Conservation (phyloP, 148 eudicot genomes). For the Rhododendron williamsianum region DNA sequence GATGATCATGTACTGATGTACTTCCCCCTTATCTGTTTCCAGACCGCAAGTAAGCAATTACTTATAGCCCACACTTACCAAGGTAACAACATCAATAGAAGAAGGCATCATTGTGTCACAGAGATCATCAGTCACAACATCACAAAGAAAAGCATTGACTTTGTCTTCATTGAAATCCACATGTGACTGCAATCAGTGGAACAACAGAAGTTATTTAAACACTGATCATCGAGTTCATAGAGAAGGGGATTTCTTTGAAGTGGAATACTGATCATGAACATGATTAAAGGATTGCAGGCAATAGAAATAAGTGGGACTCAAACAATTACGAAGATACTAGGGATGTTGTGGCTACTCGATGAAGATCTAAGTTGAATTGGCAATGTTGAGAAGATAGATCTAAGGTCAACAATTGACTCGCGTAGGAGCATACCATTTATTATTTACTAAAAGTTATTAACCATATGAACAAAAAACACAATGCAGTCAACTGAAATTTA, state of each 20-base stretch:
- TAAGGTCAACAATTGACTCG: not conserved
- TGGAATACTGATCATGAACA: not conserved
- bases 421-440: not conserved
- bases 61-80: conserved; percentile 24
- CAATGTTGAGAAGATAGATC: not conserved
- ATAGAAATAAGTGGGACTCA: not conserved
- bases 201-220: not conserved
- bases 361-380: not conserved
- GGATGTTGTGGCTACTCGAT: not conserved
- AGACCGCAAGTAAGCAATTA: not conserved
- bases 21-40: not conserved
- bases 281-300: not conserved
- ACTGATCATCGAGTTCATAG: not conserved
- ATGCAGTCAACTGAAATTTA: not conserved
- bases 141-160: conserved; percentile 40
- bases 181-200: conserved; percentile 32
- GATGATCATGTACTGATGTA: not conserved
- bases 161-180: conserved; percentile 21
- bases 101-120: conserved; percentile 25
- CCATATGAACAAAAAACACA: not conserved
- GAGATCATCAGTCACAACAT: conserved; percentile 34
- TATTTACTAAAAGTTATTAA: not conserved
- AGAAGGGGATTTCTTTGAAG: not conserved
- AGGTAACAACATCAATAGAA: conserved; percentile 39
- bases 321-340: not conserved